phyloP scores from a whole-genome alignment of 148 eudicot genomes.

The Camellia granthamiana region DNA sequence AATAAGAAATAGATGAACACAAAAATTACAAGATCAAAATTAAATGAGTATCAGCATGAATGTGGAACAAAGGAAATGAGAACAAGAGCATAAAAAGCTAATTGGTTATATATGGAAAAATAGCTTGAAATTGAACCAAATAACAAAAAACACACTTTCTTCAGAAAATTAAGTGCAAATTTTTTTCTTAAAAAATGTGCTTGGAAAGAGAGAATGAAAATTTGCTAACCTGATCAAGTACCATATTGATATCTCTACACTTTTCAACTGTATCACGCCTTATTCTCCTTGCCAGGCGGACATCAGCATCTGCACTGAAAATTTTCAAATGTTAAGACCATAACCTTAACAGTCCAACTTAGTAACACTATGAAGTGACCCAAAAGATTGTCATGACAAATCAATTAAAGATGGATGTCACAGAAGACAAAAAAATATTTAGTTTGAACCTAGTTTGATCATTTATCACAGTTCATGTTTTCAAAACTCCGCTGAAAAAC shows the following conservation, averaged over 20 bases:
- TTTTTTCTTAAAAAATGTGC: background rate
- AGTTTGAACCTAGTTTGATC: constrained; percentile 1
- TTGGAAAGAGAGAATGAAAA: background rate
- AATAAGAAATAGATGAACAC: background rate
- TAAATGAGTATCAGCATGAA: background rate
- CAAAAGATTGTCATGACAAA: background rate
- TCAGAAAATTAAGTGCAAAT: background rate
- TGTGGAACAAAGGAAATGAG: background rate
- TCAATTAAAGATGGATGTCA: background rate
- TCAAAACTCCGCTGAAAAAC: constrained; percentile 7
- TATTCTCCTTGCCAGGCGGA: constrained; percentile 90
- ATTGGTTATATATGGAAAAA: background rate
- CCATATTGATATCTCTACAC: constrained; percentile 69
- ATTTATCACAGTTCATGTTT: background rate
- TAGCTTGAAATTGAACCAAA: background rate
- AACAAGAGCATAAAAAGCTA: background rate
- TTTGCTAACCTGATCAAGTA: constrained; percentile 75
- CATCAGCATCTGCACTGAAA: constrained; percentile 92
- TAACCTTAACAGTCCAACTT: constrained; percentile 13
- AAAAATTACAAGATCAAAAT: background rate
- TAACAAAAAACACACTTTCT: background rate
- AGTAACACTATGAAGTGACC: background rate
- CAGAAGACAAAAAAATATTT: background rate
- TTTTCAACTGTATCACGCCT: constrained; percentile 84
- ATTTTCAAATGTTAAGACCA: constrained; percentile 38